A percentile compares a stretch with the other conserved stretches of the same genome.
Evolutionary conservation across 2,329 filamentous ascomycete species (phyloP).

Genomic region (Blastomyces silverae): DNA sequence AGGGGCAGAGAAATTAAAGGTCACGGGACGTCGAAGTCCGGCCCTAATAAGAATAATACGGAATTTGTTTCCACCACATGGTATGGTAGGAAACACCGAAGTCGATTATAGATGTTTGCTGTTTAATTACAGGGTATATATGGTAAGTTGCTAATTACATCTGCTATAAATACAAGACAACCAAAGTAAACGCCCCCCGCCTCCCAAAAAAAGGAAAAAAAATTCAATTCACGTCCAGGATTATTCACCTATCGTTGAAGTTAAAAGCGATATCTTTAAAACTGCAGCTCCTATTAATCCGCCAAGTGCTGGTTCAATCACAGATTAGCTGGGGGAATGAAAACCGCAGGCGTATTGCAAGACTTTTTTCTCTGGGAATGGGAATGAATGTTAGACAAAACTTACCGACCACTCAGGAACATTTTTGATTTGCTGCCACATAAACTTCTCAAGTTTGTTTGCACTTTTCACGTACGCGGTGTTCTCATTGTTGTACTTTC

Average conservation of each 20-base stretch:
- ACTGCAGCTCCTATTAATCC: conserved; percentile 27
- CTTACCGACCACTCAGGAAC: conserved; percentile 82
- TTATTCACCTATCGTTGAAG: neutral
- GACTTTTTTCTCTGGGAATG: too few relatives aligned
- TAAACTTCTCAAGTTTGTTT: conserved; percentile 85
- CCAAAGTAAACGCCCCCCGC: neutral
- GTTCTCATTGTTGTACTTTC: conserved; percentile 91
- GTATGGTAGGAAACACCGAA: neutral
- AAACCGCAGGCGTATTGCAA: neutral
- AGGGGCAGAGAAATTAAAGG: neutral
- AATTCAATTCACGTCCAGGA: conserved; percentile 16
- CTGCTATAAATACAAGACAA: neutral
- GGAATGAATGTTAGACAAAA: conserved; percentile 19
- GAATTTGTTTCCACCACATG: neutral
- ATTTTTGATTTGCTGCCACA: conserved; percentile 88
- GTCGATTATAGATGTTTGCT: neutral
- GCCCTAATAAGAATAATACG: neutral
- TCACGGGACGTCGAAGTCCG: neutral
- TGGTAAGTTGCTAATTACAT: neutral
- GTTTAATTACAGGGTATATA: neutral
- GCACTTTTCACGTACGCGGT: conserved; percentile 94
- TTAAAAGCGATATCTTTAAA: neutral
- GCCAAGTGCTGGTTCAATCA: conserved; percentile 34
- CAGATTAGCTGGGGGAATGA: conserved; percentile 15
- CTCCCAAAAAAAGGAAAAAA: too few relatives aligned